These are phyloP conservation scores for Datura wrightii DNA, from an alignment of 257 asterid species.

Conservation along the genomic window DNA sequence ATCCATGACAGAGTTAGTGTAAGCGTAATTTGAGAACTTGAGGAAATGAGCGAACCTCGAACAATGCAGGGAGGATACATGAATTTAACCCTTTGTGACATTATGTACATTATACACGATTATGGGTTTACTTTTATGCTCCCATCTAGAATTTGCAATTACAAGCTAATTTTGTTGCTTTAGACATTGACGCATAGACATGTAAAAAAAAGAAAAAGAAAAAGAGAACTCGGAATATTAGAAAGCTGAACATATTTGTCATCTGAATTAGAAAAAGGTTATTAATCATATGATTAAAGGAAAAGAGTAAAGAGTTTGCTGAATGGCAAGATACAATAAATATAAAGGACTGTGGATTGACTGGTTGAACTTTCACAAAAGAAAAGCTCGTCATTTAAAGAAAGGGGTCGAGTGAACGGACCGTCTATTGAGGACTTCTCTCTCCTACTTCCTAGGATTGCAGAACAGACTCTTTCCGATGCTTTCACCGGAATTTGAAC, in stretches of 20 bases:
- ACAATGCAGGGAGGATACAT: background rate
- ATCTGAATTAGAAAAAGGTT: background rate
- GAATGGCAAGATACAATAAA: background rate
- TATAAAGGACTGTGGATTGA: background rate
- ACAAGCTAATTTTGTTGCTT: background rate
- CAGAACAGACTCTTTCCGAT: background rate
- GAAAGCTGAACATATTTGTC: background rate
- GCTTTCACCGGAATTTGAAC: too few relatives aligned
- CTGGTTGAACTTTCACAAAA: background rate
- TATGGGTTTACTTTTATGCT: constrained; percentile 10
- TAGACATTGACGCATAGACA: background rate
- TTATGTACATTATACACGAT: background rate
- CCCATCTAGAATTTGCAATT: background rate
- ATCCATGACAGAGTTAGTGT: background rate
- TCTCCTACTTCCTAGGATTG: too few relatives aligned
- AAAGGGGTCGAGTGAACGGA: background rate
- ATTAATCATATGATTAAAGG: background rate
- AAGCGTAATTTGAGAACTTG: background rate
- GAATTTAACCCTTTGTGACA: constrained; percentile 8
- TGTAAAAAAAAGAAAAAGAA: background rate
- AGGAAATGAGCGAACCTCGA: background rate
- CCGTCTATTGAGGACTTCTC: background rate
- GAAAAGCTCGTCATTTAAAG: background rate
- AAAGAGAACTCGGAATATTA: background rate
- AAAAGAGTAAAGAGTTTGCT: background rate